Evolutionary conservation across 2,329 filamentous ascomycete species (phyloP).

Genomic region (Hypocreales sp.): DNA sequence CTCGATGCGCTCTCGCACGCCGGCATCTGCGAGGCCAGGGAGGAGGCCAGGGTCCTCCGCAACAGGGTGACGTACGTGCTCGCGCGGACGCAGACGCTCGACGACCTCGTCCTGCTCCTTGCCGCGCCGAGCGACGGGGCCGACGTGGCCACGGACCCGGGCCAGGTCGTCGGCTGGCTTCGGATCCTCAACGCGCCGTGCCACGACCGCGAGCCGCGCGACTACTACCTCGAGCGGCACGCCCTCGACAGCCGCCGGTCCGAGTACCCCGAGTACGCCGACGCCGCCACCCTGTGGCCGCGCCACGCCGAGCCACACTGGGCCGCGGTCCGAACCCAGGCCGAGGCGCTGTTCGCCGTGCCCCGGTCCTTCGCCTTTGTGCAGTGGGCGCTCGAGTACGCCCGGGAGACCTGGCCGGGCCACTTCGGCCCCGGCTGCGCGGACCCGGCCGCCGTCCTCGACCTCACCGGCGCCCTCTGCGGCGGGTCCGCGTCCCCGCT

Average conservation of each 20-base stretch:
- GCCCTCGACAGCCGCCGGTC: not conserved
- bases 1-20: not conserved
- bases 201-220: constrained; percentile 1
- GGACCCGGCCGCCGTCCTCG: constrained; percentile 9
- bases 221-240: not conserved
- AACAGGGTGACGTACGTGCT: constrained; percentile 1
- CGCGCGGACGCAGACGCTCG: not conserved
- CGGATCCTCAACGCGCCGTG: constrained; percentile 1
- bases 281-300: constrained; percentile 13
- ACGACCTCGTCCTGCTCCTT: not conserved
- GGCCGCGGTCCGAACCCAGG: constrained; percentile 9
- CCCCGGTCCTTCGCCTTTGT: constrained; percentile 14
- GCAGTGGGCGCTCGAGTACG: constrained; percentile 21
- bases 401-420: constrained; percentile 12
- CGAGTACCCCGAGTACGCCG: constrained; percentile 6
- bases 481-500: constrained; percentile 13
- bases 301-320: constrained; percentile 12
- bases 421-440: constrained; percentile 8
- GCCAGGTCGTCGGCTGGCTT: not conserved
- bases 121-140: not conserved
- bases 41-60: not conserved
- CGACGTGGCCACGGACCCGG: not conserved
- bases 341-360: constrained; percentile 13
- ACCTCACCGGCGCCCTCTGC: constrained; percentile 14
- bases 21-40: not conserved